These are phyloP conservation scores for Camelina sativa DNA, from an alignment of 345 rosid genomes.

Conservation along the genomic window DNA sequence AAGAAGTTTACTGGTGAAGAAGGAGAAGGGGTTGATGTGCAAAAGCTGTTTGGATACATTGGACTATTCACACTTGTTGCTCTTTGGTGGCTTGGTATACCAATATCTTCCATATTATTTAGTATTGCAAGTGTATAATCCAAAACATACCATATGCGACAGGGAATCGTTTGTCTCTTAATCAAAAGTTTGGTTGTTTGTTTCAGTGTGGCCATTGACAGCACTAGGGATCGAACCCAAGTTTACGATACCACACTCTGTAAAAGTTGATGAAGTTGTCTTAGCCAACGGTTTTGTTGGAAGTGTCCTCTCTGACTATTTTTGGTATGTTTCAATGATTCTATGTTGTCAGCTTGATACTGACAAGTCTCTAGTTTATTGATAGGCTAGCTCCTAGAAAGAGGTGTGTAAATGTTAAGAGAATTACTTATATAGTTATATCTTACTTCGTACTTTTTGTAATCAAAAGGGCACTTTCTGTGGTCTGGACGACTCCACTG, in stretches of 20 bases:
- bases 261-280: constrained; percentile 90
- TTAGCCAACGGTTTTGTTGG: constrained; percentile 93
- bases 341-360: constrained; percentile 9
- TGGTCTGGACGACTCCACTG: constrained; percentile 90
- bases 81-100: constrained; percentile 99
- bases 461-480: constrained; percentile 72
- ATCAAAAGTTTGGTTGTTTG: constrained; percentile 14
- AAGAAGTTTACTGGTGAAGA: constrained; percentile 96
- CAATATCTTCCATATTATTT: constrained; percentile 10
- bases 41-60: constrained; percentile 95
- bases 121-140: constrained; percentile 4
- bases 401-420: constrained; percentile 18
- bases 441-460: not conserved
- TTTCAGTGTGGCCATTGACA: constrained; percentile 92
- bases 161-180: not conserved
- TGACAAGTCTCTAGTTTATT: not conserved
- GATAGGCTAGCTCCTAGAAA: constrained; percentile 13
- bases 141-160: not conserved
- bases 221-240: constrained; percentile 97
- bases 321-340: constrained; percentile 57
- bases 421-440: not conserved
- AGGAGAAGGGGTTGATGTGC: constrained; percentile 93
- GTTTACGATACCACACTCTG: constrained; percentile 92
- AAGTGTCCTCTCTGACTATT: constrained; percentile 96
- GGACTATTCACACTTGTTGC: constrained; percentile 97